Percentiles rank a stretch among this genome's conserved stretches.
Evolutionary conservation across 345 rosid genomes (phyloP).

Genomic region (Physaria fendleri): DNA sequence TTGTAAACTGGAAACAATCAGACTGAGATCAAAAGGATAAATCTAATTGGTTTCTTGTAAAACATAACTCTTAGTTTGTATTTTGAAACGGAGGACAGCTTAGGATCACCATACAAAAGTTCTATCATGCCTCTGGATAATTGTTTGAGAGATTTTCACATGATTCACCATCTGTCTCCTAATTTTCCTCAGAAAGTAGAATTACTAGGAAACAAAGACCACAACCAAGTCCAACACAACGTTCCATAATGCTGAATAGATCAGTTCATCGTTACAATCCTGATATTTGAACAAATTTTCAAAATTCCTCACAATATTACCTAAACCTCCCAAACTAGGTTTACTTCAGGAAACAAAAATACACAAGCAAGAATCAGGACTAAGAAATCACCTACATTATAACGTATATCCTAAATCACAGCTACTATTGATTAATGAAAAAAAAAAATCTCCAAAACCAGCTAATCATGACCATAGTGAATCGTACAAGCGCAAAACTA

Average conservation of each 20-base stretch:
- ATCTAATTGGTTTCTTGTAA: no score
- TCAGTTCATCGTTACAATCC: no score
- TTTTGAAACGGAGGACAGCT: neutral
- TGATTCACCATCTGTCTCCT: no score
- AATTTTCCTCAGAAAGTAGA: no score
- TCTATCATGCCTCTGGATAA: neutral
- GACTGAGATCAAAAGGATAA: no score
- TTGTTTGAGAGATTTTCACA: neutral
- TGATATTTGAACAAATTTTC: no score
- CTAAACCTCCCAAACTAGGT: neutral
- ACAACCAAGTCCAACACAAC: neutral
- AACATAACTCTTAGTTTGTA: neutral
- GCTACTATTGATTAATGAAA: no score
- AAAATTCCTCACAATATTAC: neutral
- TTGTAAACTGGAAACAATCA: neutral
- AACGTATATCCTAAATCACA: neutral
- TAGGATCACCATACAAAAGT: neutral
- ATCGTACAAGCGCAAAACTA: slow-evolving; percentile 3
- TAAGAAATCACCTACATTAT: neutral
- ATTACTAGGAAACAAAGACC: neutral
- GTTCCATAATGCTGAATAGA: no score
- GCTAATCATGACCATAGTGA: neutral
- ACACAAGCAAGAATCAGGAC: neutral
- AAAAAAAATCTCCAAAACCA: no score
- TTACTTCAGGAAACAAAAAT: neutral